Percentiles rank a stretch among this genome's conserved stretches.
Evolutionary conservation across 345 rosid species (phyloP).

Genomic region (Arabidopsis thaliana): TAIR10.1 NC_003070.9:6185001-6185500

Average conservation of each 20-base stretch:
- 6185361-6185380: conserved; percentile 45
- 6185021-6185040: conserved; percentile 47
- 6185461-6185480: conserved; percentile 87
- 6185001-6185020: not conserved
- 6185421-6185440: conserved; percentile 35
- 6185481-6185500: conserved; percentile 81
- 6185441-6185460: conserved; percentile 38
- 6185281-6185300: conserved; percentile 68
- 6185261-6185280: conserved; percentile 75
- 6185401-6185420: conserved; percentile 34
- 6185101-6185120: conserved; percentile 43
- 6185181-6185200: conserved; percentile 51
- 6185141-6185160: conserved; percentile 45
- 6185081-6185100: conserved; percentile 46
- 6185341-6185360: conserved; percentile 52
- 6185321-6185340: conserved; percentile 83
- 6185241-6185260: conserved; percentile 61
- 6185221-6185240: conserved; percentile 58
- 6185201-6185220: conserved; percentile 47
- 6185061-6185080: conserved; percentile 61
- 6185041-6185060: conserved; percentile 56
- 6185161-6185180: conserved; percentile 44
- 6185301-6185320: conserved; percentile 80
- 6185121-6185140: conserved; percentile 51
- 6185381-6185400: conserved; percentile 43